These are phyloP conservation scores for Ogataea chonburiensis DNA, from an alignment of 805 yeast genomes.

Conservation along the genomic window DNA sequence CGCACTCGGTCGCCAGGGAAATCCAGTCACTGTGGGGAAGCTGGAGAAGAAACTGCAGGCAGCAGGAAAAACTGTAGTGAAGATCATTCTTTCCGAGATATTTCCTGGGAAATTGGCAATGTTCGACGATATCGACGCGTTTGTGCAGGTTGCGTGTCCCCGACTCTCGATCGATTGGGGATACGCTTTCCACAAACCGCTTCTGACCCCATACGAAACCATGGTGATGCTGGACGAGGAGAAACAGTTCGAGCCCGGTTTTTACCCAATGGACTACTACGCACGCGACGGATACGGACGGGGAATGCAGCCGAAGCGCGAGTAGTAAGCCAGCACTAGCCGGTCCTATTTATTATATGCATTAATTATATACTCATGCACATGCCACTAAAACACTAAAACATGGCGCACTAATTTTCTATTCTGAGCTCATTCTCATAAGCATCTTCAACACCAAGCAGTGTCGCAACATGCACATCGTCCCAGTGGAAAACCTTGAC, in stretches of 20 bases:
- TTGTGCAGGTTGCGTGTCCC: slow-evolving; percentile 97
- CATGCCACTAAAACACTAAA: too few species aligned
- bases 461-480: slow-evolving; percentile 59
- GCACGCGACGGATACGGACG: slow-evolving; percentile 88
- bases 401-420: too few species aligned
- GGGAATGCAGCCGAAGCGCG: slow-evolving; percentile 72
- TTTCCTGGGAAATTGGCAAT: slow-evolving; percentile 89
- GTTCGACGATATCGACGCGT: slow-evolving; percentile 92
- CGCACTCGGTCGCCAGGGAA: slow-evolving; percentile 95
- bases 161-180: slow-evolving; percentile 98
- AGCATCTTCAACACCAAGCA: slow-evolving; percentile 62
- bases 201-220: slow-evolving; percentile 93
- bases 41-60: slow-evolving; percentile 53
- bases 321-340: too few species aligned
- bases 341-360: slow-evolving; percentile 13
- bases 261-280: slow-evolving; percentile 96
- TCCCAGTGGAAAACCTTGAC: slow-evolving; percentile 49
- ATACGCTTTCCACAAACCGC: slow-evolving; percentile 89
- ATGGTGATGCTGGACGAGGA: slow-evolving; percentile 84
- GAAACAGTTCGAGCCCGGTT: slow-evolving; percentile 55
- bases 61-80: slow-evolving; percentile 67
- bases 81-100: slow-evolving; percentile 85
- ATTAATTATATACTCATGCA: too few species aligned
- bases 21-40: slow-evolving; percentile 67
- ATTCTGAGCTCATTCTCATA: slow-evolving; percentile 25